Conservation (phyloP, 306 rosid species). For the Cucurbita argyrosperma region DNA sequence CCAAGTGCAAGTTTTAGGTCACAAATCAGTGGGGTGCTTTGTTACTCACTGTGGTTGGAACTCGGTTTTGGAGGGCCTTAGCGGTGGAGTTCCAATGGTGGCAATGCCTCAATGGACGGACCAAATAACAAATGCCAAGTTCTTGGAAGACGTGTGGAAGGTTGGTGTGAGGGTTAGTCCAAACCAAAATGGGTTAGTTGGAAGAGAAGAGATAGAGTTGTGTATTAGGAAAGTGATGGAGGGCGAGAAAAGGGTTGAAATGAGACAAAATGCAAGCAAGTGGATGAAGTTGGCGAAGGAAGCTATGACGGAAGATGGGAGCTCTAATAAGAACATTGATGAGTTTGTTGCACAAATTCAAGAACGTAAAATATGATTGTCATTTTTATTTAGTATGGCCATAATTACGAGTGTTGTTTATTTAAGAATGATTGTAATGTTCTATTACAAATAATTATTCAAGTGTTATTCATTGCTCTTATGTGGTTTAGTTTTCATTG, state of each 20-base stretch:
- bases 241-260: not conserved
- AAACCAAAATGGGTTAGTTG: not conserved
- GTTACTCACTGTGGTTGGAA: constrained; percentile 11
- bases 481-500: too few relatives aligned
- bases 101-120: constrained; percentile 1
- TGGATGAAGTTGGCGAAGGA: not conserved
- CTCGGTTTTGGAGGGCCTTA: not conserved
- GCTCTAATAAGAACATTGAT: constrained; percentile 1
- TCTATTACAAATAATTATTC: too few relatives aligned
- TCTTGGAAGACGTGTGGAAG: not conserved
- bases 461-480: too few relatives aligned
- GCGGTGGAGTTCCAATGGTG: constrained; percentile 5
- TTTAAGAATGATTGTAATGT: too few relatives aligned
- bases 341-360: not conserved
- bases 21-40: not conserved
- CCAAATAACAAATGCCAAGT: constrained; percentile 3
- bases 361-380: too few relatives aligned
- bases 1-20: not conserved
- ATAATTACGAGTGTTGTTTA: too few relatives aligned
- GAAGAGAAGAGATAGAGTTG: not conserved
- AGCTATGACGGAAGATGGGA: constrained; percentile 2
- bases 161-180: not conserved
- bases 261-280: not conserved
- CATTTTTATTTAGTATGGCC: too few relatives aligned
- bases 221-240: not conserved